Conservation (phyloP, 2,329 filamentous ascomycete genomes). For the Bertia moriformis region DNA sequence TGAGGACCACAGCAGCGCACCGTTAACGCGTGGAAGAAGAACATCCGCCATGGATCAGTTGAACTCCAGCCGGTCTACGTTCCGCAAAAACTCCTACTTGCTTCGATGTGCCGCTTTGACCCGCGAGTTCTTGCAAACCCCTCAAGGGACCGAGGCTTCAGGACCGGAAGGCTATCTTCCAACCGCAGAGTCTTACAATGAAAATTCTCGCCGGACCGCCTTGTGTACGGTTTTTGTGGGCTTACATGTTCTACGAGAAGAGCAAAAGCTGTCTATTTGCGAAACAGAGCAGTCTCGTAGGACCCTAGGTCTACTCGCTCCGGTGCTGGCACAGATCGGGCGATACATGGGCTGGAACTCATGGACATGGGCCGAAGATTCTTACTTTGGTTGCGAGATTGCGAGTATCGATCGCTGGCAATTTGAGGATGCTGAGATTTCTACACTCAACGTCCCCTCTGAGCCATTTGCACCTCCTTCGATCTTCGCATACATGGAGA, state of each 20-base stretch:
- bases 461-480: not conserved
- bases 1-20: slow-evolving; percentile 10
- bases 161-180: slow-evolving; percentile 48
- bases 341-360: slow-evolving; percentile 53
- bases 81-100: slow-evolving; percentile 17
- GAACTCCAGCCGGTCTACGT: not conserved
- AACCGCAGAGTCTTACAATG: slow-evolving; percentile 34
- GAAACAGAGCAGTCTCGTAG: slow-evolving; percentile 28
- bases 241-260: slow-evolving; percentile 77
- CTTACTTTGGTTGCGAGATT: slow-evolving; percentile 29
- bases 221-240: slow-evolving; percentile 58
- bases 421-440: not conserved
- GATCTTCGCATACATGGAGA: not conserved
- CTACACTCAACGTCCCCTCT: not conserved
- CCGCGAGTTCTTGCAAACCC: slow-evolving; percentile 50
- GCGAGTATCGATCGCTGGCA: slow-evolving; percentile 8
- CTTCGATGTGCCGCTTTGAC: slow-evolving; percentile 36
- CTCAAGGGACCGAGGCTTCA: slow-evolving; percentile 37
- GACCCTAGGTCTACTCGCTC: slow-evolving; percentile 42
- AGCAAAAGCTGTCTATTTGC: slow-evolving; percentile 64
- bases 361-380: slow-evolving; percentile 39
- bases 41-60: not conserved
- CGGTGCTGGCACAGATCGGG: slow-evolving; percentile 63
- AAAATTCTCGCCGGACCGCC: slow-evolving; percentile 41
- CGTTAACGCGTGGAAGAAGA: not conserved